A percentile compares a stretch with the other conserved stretches of the same genome.
Conservation (phyloP, 768 basidiomycete genomes). For the Mycena kentingensis region DNA sequence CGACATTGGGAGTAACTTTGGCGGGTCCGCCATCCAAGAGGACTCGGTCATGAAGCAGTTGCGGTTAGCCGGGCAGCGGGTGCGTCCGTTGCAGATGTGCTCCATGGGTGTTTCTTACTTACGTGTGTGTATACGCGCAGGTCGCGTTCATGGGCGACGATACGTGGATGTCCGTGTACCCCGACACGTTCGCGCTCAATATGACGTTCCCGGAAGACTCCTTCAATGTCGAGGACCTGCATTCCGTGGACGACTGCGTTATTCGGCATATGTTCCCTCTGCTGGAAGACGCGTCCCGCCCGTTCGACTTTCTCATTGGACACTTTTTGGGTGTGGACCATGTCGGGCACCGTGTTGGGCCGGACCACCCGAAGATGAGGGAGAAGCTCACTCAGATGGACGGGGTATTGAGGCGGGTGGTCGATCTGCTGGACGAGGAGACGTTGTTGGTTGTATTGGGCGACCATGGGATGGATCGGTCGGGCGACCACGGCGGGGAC, state of each 20-base stretch:
- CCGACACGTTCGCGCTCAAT: constrained; percentile 67
- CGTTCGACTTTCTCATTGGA: constrained; percentile 88
- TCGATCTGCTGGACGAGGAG: constrained; percentile 76
- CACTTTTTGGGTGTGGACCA: constrained; percentile 97
- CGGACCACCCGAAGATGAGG: constrained; percentile 83
- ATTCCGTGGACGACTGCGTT: constrained; percentile 93
- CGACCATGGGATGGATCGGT: constrained; percentile 95
- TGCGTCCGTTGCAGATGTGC: constrained; percentile 32
- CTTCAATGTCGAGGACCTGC: constrained; percentile 97
- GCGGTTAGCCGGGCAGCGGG: constrained; percentile 57
- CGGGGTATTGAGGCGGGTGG: constrained; percentile 68
- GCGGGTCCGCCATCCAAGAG: constrained; percentile 80
- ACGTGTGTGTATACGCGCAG: no score
- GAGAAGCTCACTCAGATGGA: constrained; percentile 90
- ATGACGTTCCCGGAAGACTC: constrained; percentile 89
- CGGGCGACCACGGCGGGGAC: constrained; percentile 96
- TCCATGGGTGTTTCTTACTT: constrained; percentile 6
- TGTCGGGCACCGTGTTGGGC: constrained; percentile 92
- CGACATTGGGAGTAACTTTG: constrained; percentile 92
- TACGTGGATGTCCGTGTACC: constrained; percentile 93
- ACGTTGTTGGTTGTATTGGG: constrained; percentile 91
- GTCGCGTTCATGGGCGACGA: constrained; percentile 95
- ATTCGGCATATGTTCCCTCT: constrained; percentile 81
- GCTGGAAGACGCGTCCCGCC: constrained; percentile 49
- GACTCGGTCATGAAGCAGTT: constrained; percentile 87